Evolutionary conservation across 2,329 filamentous ascomycete genomes (phyloP).

Genomic region (Dichotomopilus funicola): DNA sequence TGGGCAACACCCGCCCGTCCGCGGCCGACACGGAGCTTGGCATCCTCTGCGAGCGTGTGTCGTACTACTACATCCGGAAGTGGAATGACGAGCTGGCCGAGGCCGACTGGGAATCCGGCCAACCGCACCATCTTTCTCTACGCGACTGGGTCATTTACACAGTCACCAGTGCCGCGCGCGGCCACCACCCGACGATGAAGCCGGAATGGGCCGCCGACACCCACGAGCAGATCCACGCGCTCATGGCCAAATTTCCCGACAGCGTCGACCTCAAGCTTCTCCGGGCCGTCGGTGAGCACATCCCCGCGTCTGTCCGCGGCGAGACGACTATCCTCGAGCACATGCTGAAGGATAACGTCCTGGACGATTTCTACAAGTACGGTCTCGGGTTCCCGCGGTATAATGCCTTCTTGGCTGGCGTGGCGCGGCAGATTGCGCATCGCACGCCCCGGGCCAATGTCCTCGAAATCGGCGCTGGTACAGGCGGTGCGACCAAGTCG

Average conservation of each 20-base stretch:
- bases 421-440: slow-evolving; percentile 12
- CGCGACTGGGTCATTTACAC: not conserved
- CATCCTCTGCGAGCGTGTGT: not conserved
- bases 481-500: slow-evolving; percentile 27
- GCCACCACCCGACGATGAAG: not conserved
- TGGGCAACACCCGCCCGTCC: not conserved
- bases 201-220: not conserved
- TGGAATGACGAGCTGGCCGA: not conserved
- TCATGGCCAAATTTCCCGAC: not conserved
- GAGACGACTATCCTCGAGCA: slow-evolving; percentile 4
- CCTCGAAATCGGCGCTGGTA: slow-evolving; percentile 28
- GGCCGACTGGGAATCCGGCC: not conserved
- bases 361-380: slow-evolving; percentile 1
- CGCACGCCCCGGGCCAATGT: slow-evolving; percentile 23
- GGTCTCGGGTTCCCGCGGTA: not conserved
- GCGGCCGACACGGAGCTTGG: not conserved
- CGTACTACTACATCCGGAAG: not conserved
- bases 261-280: not conserved
- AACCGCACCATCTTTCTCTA: not conserved
- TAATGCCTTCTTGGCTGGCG: not conserved
- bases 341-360: slow-evolving; percentile 6
- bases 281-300: slow-evolving; percentile 30
- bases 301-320: slow-evolving; percentile 20
- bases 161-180: not conserved
- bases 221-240: not conserved